Percentiles rank a stretch among this genome's conserved stretches.
phyloP scores from a whole-genome alignment of 495 filamentous ascomycete genomes.

The Xylaria grammica region DNA sequence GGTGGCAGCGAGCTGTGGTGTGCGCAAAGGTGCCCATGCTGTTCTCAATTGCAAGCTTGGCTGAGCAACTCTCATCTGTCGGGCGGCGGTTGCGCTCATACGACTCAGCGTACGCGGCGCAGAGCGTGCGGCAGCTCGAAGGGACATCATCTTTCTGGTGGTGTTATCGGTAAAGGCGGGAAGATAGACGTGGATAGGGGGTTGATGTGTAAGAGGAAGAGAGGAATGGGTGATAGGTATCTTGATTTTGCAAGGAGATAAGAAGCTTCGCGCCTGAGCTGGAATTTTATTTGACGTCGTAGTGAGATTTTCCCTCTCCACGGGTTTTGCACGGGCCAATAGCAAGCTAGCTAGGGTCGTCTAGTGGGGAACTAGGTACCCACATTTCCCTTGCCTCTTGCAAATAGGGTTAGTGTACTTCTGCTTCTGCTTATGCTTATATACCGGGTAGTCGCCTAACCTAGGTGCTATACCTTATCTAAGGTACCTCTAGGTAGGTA shows the following conservation, averaged over 20 bases:
- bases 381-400: no score
- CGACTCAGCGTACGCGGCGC: conserved; percentile 71
- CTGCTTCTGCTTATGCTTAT: no score
- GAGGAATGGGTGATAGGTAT: conserved; percentile 5
- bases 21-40: conserved; percentile 45
- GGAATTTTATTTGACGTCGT: conserved; percentile 31
- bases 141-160: conserved; percentile 69
- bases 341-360: no score
- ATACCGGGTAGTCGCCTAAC: no score
- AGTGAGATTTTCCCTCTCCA: conserved; percentile 27
- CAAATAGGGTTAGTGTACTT: no score
- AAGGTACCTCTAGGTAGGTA: no score
- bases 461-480: no score
- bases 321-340: conserved; percentile 29
- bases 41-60: conserved; percentile 40
- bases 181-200: neutral
- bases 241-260: conserved; percentile 20
- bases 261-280: neutral
- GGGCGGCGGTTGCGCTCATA: conserved; percentile 58
- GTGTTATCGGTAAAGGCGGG: neutral
- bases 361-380: neutral
- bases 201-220: neutral
- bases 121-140: conserved; percentile 72
- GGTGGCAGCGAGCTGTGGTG: conserved; percentile 62
- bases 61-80: conserved; percentile 48